Evolutionary conservation across 2,329 filamentous ascomycete species (phyloP).

Genomic region (Neofusicoccum kwambonambiense): DNA sequence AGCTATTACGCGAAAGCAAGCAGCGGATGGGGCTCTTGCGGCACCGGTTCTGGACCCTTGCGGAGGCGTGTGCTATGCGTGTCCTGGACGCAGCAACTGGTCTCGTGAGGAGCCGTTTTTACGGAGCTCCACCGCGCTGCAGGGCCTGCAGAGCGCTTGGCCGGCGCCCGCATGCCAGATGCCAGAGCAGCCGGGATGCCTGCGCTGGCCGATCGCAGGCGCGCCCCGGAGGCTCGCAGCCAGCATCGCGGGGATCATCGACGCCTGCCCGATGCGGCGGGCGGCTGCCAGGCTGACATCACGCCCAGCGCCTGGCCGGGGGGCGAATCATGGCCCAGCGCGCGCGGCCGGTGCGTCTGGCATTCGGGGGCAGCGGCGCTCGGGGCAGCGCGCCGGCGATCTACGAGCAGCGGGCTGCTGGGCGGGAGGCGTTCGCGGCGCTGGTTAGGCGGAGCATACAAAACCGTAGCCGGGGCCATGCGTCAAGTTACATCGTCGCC

Average conservation of each 20-base stretch:
- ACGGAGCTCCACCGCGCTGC: conserved; percentile 3
- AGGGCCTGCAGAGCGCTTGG: background rate
- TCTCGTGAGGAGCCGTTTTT: conserved; percentile 2
- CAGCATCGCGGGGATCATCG: conserved; percentile 6
- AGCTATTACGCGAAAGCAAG: conserved; percentile 12
- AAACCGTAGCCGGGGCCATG: background rate
- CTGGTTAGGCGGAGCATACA: background rate
- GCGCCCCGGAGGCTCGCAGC: background rate
- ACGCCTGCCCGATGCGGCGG: conserved; percentile 3
- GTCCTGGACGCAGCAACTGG: conserved; percentile 4
- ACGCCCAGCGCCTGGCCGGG: background rate
- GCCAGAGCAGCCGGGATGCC: too few species aligned
- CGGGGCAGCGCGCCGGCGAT: conserved; percentile 6
- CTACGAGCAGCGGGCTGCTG: background rate
- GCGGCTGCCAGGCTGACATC: background rate
- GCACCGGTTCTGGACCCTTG: background rate
- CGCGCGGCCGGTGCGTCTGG: background rate
- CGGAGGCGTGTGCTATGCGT: background rate
- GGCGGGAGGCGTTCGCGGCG: conserved; percentile 1
- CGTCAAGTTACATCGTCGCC: conserved; percentile 5
- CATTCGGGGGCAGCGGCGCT: conserved; percentile 1
- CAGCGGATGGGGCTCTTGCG: conserved; percentile 4
- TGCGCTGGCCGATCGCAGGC: background rate
- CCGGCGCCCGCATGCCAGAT: too few species aligned
- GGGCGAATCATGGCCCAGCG: background rate